Percentiles rank a stretch among this genome's conserved stretches.
These are phyloP conservation scores for Lentinula raphanica DNA, from an alignment of 768 basidiomycete genomes.

Conservation along the genomic window DNA sequence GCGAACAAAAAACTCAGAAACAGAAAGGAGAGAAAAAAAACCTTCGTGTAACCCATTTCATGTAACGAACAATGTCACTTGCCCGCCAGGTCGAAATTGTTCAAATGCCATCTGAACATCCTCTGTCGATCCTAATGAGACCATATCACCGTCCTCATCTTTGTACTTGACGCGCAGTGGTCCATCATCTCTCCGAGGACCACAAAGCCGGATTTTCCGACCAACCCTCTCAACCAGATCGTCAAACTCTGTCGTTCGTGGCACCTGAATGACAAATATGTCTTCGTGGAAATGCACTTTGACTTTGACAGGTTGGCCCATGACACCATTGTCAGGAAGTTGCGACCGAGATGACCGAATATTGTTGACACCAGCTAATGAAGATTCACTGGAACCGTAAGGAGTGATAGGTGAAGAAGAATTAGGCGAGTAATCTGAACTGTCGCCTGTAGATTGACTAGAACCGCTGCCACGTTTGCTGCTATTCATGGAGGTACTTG, in stretches of 20 bases:
- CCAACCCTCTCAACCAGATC: conserved; percentile 88
- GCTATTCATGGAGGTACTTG: conserved; percentile 30
- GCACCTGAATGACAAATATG: conserved; percentile 90
- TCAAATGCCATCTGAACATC: conserved; percentile 95
- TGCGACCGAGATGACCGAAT: conserved; percentile 44
- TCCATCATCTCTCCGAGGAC: conserved; percentile 73
- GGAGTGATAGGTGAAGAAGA: conserved; percentile 85
- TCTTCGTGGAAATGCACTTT: conserved; percentile 95
- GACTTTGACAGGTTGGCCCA: conserved; percentile 62
- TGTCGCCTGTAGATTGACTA: conserved; percentile 76
- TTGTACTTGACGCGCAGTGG: conserved; percentile 82
- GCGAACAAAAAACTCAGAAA: neutral
- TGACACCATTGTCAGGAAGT: conserved; percentile 38
- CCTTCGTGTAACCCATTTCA: conserved; percentile 61
- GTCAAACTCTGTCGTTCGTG: conserved; percentile 69
- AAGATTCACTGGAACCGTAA: conserved; percentile 86
- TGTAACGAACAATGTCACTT: conserved; percentile 77
- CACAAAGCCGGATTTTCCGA: conserved; percentile 89
- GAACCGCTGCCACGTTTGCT: conserved; percentile 77
- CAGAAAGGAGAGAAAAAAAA: conserved; percentile 1
- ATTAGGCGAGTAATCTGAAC: conserved; percentile 81
- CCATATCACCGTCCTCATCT: conserved; percentile 91
- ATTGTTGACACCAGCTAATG: conserved; percentile 41
- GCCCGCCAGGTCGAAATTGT: conserved; percentile 70
- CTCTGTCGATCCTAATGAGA: conserved; percentile 84